Evolutionary conservation across 495 filamentous ascomycete species (phyloP), one percentile per base, ranked within the genome.

Genomic region (Pseudevernia furfuracea): DNA sequence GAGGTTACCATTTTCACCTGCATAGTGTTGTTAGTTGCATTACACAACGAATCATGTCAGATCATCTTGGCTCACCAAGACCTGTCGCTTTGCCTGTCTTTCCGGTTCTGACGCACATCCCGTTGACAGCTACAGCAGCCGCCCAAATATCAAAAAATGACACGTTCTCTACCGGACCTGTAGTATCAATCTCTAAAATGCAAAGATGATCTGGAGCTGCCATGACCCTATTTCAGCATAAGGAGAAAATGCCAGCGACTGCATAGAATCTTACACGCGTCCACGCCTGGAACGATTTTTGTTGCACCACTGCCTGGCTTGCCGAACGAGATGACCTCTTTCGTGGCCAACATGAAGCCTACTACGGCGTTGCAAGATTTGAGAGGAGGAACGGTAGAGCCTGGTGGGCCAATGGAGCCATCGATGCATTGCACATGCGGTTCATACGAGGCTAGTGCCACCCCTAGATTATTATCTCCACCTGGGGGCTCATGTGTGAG

Each of bases 71-170:
- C 46, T 52, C 23, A 63, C 61, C 61, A 7, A 63, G 61, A 38
- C n/a, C 53, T 5, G 19, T 36, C 23, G 61, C 46, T 8, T 30
- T 56, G 30, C 61, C 61, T 17, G 30, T 57, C 32, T 49, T 46
- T 25, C 63, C 56, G 15, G 21, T 7, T 57, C 39, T 60, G 17
- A 49, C 57, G 19, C 63, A 65, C 23, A 65, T 60, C 10, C 57
- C 63, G 15, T 19, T 48, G 14, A 65, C 21, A n/a, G 63, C 63
- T 46, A 60, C 63, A 5, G 53, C 59, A 30, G 63, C 63, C n/a
- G 41, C 41, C 56, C 57, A 65, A 32, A 65, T 59, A 32, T 65
- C 63, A 28, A 56, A 65, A 57, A 44, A 65, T 19, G 41, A 38
- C 25, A 46, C 63, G 6, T 11, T 21, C 9, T 65, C 63, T 12